phyloP scores from a whole-genome alignment of 1,284 basidiomycete species.

The Jaminaea rosea region DNA sequence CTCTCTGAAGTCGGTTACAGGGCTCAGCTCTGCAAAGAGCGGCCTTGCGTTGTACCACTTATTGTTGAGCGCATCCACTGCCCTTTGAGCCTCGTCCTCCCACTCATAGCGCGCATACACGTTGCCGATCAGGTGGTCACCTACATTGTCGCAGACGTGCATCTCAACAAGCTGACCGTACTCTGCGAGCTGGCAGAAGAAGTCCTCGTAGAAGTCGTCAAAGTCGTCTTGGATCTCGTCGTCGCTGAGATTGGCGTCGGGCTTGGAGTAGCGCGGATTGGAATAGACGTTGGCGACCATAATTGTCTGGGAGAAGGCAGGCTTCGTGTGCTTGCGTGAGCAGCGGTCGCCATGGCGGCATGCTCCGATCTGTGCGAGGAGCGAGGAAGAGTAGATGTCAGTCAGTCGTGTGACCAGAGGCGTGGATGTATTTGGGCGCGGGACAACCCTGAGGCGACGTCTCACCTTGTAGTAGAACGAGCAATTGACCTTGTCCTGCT shows the following conservation, averaged over 20 bases:
- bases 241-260: conserved; percentile 64
- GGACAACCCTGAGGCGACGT: conserved; percentile 1
- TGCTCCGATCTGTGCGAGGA: conserved; percentile 65
- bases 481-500: conserved; percentile 87
- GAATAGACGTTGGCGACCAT: conserved; percentile 98
- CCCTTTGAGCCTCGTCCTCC: conserved; percentile 92
- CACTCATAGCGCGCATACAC: conserved; percentile 97
- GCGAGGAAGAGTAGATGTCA: conserved; percentile 1
- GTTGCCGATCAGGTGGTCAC: conserved; percentile 96
- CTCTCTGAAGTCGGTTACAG: conserved; percentile 97
- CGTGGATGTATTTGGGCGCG: conserved; percentile 3
- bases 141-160: conserved; percentile 96
- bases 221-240: conserved; percentile 89
- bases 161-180: conserved; percentile 92
- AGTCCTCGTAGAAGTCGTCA: conserved; percentile 90
- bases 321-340: conserved; percentile 93
- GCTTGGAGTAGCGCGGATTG: conserved; percentile 79
- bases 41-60: conserved; percentile 97
- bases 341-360: conserved; percentile 93
- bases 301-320: conserved; percentile 93
- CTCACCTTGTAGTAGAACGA: conserved; percentile 87
- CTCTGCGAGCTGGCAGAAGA: conserved; percentile 67
- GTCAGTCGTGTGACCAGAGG: conserved; percentile 11
- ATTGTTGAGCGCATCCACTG: conserved; percentile 85
- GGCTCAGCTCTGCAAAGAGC: conserved; percentile 94